Conservation (phyloP, 2,329 filamentous ascomycete species). For the Pyrenophora tritici-repentis region DNA sequence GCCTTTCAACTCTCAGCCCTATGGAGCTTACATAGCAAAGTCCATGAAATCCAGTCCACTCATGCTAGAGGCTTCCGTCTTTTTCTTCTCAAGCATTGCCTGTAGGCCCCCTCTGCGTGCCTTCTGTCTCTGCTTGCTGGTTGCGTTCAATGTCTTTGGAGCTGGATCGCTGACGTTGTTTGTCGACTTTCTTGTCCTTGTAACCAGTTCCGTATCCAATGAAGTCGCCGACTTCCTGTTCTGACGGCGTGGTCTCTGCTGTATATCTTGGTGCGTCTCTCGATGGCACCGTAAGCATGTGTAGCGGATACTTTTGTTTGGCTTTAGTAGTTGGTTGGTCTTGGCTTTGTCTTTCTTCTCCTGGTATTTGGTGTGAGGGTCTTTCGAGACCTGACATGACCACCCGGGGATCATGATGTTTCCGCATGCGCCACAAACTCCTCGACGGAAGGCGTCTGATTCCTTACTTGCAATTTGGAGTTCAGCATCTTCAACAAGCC, state of each 20-base stretch:
- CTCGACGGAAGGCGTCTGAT: constrained; percentile 35
- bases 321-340: constrained; percentile 11
- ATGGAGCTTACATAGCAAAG: constrained; percentile 53
- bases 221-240: constrained; percentile 16
- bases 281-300: constrained; percentile 41
- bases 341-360: constrained; percentile 5
- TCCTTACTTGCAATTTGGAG: constrained; percentile 34
- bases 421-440: constrained; percentile 47
- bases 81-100: constrained; percentile 51
- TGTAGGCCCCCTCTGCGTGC: constrained; percentile 60
- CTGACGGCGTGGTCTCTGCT: constrained; percentile 24
- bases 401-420: constrained; percentile 45
- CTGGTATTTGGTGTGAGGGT: neutral
- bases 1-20: constrained; percentile 35
- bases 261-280: constrained; percentile 34
- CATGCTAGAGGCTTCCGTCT: constrained; percentile 39
- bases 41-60: constrained; percentile 58
- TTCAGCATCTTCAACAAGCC: constrained; percentile 36
- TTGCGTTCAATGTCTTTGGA: constrained; percentile 48
- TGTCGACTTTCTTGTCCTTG: constrained; percentile 1
- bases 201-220: constrained; percentile 2
- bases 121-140: constrained; percentile 62
- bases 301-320: constrained; percentile 31
- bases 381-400: constrained; percentile 34
- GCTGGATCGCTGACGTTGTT: constrained; percentile 21